Conservation (phyloP, 2,329 filamentous ascomycete genomes). For the Colletotrichum neosansevieriae region DNA sequence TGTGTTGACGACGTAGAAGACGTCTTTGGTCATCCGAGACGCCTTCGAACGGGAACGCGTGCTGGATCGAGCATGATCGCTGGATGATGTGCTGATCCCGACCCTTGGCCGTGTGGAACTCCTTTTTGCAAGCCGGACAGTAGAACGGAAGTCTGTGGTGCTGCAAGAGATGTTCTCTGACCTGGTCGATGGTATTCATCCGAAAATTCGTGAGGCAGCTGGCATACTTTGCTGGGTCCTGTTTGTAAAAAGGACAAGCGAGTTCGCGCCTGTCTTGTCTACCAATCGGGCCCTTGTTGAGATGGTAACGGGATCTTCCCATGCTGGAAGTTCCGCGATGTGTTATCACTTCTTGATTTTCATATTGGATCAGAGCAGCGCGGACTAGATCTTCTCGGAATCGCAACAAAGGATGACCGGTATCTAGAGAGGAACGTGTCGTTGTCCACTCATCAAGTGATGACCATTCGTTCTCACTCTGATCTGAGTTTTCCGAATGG, state of each 20-base stretch:
- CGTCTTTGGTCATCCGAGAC: constrained; percentile 15
- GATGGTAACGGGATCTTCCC: too few species aligned
- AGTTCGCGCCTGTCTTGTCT: neutral
- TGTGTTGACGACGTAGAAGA: neutral
- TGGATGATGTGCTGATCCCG: constrained; percentile 12
- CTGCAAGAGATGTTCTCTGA: constrained; percentile 8
- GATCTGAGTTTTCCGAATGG: too few species aligned
- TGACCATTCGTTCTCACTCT: too few species aligned
- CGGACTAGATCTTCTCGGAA: too few species aligned
- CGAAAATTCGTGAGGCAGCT: neutral
- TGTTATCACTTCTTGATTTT: too few species aligned
- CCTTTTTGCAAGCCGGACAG: constrained; percentile 12
- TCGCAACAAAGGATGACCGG: too few species aligned
- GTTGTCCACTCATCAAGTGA: too few species aligned
- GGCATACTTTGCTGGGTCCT: neutral
- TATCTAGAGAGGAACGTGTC: too few species aligned
- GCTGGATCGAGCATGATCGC: neutral
- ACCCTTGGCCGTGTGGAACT: neutral
- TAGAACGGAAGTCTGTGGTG: constrained; percentile 16
- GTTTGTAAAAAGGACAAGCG: constrained; percentile 21
- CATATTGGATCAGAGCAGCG: too few species aligned
- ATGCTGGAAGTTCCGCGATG: too few species aligned
- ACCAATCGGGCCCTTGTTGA: too few species aligned
- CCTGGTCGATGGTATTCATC: neutral
- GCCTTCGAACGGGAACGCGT: neutral